Evolutionary conservation across 1,284 basidiomycete species (phyloP).

Genomic region (Moesziomyces sp.): DNA sequence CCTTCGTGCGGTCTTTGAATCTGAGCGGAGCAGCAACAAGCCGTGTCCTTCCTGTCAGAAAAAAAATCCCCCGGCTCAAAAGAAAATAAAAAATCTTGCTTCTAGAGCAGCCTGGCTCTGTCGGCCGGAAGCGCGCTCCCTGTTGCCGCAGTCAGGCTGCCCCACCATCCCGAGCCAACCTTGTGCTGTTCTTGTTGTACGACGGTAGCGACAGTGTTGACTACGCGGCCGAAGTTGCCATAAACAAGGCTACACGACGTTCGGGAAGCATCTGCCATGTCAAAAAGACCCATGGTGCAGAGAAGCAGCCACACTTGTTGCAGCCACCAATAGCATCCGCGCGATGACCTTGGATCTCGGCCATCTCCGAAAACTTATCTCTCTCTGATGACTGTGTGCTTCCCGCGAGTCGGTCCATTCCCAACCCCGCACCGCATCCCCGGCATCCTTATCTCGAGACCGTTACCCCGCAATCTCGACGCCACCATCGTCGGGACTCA

Average conservation of each 20-base stretch:
- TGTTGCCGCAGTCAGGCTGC: neutral
- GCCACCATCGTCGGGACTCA: neutral
- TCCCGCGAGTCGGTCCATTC: neutral
- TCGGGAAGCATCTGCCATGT: neutral
- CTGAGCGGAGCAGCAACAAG: neutral
- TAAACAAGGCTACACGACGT: neutral
- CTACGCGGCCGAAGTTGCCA: too few species aligned
- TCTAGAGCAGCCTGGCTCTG: neutral
- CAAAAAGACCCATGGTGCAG: neutral
- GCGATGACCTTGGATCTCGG: slow-evolving; percentile 10
- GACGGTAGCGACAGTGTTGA: too few species aligned
- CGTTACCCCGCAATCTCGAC: neutral
- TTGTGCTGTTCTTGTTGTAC: neutral
- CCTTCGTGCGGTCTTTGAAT: neutral
- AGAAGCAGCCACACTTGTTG: neutral
- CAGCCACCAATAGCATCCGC: neutral
- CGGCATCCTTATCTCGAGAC: neutral
- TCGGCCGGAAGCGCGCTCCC: neutral
- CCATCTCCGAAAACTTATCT: slow-evolving; percentile 44
- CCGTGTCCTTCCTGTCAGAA: neutral
- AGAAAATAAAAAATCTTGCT: neutral
- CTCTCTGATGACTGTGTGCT: neutral
- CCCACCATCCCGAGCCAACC: neutral
- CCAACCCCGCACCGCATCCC: neutral
- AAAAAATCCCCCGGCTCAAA: neutral